phyloP scores from a whole-genome alignment of 805 yeast species.

The Aciculoconidium aculeatum region DNA sequence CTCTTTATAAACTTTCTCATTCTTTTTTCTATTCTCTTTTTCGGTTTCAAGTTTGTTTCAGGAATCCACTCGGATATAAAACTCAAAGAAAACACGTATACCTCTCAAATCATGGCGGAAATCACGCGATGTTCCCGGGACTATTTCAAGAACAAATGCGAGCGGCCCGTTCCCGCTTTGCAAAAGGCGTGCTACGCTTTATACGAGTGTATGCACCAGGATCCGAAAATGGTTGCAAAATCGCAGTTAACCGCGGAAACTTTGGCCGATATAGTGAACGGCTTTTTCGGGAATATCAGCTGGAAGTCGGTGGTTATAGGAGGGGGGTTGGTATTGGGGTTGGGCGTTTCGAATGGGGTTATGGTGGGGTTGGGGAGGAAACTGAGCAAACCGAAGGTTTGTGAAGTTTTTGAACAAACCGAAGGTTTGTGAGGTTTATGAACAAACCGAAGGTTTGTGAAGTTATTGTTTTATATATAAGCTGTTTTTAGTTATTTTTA shows the following conservation, averaged over 20 bases:
- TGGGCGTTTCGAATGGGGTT: no score
- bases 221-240: slow-evolving; percentile 61
- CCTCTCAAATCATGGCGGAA: slow-evolving; percentile 54
- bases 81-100: slow-evolving; percentile 58
- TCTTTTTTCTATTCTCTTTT: slow-evolving; percentile 44
- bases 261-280: slow-evolving; percentile 74
- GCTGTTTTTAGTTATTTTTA: no score
- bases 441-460: no score
- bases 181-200: slow-evolving; percentile 65
- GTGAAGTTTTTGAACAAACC: no score
- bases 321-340: no score
- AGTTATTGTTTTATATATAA: no score
- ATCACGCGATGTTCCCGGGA: slow-evolving; percentile 66
- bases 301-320: no score
- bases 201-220: slow-evolving; percentile 79
- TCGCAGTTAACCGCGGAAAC: slow-evolving; percentile 76
- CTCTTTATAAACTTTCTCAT: slow-evolving; percentile 52
- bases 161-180: slow-evolving; percentile 63
- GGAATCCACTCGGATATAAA: slow-evolving; percentile 67
- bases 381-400: no score
- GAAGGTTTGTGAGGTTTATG: no score
- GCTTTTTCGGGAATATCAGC: slow-evolving; percentile 65
- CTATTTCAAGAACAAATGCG: slow-evolving; percentile 67
- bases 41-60: slow-evolving; percentile 44
- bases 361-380: no score